Conservation (phyloP, 2,329 filamentous ascomycete genomes). For the Diaporthe nobilis region DNA sequence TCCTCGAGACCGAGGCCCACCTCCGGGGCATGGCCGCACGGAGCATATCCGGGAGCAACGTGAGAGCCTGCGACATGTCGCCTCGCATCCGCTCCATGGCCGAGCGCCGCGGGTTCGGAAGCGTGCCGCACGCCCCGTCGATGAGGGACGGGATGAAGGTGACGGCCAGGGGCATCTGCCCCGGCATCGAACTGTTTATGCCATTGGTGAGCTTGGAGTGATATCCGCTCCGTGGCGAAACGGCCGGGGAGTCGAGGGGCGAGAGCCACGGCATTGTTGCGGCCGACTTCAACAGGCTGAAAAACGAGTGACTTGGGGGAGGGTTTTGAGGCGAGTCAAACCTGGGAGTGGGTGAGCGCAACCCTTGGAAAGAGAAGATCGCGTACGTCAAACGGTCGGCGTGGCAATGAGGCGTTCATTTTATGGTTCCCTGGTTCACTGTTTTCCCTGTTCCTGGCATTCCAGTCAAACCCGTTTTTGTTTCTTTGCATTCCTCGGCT, state of each 20-base stretch:
- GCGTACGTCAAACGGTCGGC: not conserved
- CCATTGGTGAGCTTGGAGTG: constrained; percentile 7
- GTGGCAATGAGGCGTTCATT: constrained; percentile 21
- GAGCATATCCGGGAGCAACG: constrained; percentile 45
- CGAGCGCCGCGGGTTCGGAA: constrained; percentile 48
- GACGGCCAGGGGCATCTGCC: constrained; percentile 41
- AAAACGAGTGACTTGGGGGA: not conserved
- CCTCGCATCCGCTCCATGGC: constrained; percentile 44
- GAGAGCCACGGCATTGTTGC: constrained; percentile 39
- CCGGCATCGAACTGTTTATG: not conserved
- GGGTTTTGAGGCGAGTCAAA: not conserved
- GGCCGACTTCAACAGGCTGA: not conserved
- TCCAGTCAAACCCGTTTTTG: constrained; percentile 7
- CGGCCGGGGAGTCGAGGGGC: constrained; percentile 29
- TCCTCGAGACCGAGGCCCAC: constrained; percentile 27
- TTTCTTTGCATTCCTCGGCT: constrained; percentile 8
- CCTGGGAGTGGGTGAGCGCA: not conserved
- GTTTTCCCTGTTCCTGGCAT: constrained; percentile 20
- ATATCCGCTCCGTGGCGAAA: constrained; percentile 23
- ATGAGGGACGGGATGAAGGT: constrained; percentile 54
- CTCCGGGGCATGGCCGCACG: constrained; percentile 37
- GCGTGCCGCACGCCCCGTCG: constrained; percentile 53
- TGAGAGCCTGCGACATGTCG: constrained; percentile 45
- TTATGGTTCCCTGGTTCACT: constrained; percentile 12
- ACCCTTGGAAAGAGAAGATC: not conserved